These are phyloP conservation scores for Pisolithus albus DNA, from an alignment of 768 basidiomycete species.

Conservation along the genomic window DNA sequence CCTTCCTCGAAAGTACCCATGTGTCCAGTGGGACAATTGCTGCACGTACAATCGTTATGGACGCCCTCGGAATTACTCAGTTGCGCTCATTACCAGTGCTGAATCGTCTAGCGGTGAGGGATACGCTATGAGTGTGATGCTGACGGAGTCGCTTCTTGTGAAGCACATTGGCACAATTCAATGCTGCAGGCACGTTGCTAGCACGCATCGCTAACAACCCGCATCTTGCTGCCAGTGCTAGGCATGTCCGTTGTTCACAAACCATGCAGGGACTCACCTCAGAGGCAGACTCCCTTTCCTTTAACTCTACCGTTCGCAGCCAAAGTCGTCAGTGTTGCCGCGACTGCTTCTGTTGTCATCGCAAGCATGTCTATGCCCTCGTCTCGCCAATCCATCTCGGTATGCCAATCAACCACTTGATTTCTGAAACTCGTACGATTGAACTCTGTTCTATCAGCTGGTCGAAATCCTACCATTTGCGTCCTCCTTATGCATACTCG, in stretches of 20 bases:
- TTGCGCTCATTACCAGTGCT: too few relatives aligned
- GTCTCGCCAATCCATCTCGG: slow-evolving; percentile 24
- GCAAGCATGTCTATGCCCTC: slow-evolving; percentile 23
- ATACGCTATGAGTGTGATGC: not conserved
- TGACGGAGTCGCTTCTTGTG: not conserved
- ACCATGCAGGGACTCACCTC: slow-evolving; percentile 28
- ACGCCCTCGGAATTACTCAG: too few relatives aligned
- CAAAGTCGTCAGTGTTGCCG: slow-evolving; percentile 26
- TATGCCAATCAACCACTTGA: slow-evolving; percentile 16
- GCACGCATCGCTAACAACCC: slow-evolving; percentile 9
- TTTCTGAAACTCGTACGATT: slow-evolving; percentile 3
- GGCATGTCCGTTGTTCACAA: slow-evolving; percentile 17
- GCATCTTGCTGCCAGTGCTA: slow-evolving; percentile 18
- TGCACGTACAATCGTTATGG: too few relatives aligned
- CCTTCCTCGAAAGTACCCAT: too few relatives aligned
- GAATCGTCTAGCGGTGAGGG: too few relatives aligned
- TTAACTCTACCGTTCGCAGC: slow-evolving; percentile 22
- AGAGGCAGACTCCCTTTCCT: slow-evolving; percentile 16
- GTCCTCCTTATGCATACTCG: slow-evolving; percentile 28
- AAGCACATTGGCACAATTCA: slow-evolving; percentile 10
- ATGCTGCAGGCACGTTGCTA: slow-evolving; percentile 27
- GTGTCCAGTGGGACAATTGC: too few relatives aligned
- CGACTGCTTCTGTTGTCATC: slow-evolving; percentile 26
- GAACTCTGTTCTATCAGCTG: slow-evolving; percentile 21
- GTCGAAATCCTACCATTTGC: slow-evolving; percentile 33